Conservation (phyloP, 768 basidiomycete genomes). For the Chalciporus chontae region DNA sequence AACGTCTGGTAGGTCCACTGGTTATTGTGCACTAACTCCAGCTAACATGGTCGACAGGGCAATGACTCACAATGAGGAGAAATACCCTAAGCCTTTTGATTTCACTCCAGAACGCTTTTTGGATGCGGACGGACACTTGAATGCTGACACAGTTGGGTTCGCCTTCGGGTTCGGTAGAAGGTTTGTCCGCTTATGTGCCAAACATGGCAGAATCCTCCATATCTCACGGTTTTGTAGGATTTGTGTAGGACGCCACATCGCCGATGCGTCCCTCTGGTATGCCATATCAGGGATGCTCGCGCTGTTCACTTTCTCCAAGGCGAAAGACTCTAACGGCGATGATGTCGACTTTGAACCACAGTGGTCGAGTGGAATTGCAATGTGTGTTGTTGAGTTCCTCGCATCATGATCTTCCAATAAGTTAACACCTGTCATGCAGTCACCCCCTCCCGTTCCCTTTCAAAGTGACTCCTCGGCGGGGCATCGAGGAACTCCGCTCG, state of each 20-base stretch:
- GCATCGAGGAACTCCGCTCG: conserved; percentile 5
- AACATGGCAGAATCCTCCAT: too few species aligned
- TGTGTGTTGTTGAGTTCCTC: conserved; percentile 1
- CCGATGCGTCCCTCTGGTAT: conserved; percentile 27
- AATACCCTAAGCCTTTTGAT: conserved; percentile 30
- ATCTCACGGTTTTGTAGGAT: background rate
- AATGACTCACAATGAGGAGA: conserved; percentile 31
- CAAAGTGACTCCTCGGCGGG: conserved; percentile 9
- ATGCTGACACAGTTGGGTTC: conserved; percentile 16
- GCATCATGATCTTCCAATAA: too few species aligned
- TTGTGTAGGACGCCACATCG: conserved; percentile 24
- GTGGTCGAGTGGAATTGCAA: conserved; percentile 17
- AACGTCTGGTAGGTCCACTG: conserved; percentile 27
- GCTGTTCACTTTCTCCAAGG: conserved; percentile 26
- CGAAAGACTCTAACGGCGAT: conserved; percentile 19
- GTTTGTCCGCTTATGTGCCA: background rate
- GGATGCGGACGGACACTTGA: conserved; percentile 17
- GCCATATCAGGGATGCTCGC: conserved; percentile 27
- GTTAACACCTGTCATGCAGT: conserved; percentile 6
- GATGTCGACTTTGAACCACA: conserved; percentile 17
- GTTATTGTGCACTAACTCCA: background rate
- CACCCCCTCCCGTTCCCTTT: conserved; percentile 16
- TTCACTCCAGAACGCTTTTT: conserved; percentile 34
- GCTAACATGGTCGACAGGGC: conserved; percentile 19
- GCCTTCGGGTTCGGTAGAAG: conserved; percentile 29